phyloP scores from a whole-genome alignment of 257 asterid genomes.

The Ilex aquifolium region DNA sequence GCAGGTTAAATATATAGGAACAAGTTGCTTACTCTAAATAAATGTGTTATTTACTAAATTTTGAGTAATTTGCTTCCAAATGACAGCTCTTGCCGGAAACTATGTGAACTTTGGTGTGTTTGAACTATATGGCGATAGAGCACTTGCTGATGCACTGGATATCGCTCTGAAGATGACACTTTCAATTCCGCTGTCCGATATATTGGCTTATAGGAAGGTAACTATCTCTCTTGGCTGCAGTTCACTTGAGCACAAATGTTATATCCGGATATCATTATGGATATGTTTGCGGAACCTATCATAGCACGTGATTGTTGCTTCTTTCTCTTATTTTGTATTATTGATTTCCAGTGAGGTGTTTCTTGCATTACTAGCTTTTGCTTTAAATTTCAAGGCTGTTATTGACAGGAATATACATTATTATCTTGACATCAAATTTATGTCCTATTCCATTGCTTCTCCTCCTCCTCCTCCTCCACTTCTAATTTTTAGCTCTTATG shows the following conservation, averaged over 20 bases:
- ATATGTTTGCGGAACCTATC: too few species aligned
- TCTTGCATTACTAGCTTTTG: too few species aligned
- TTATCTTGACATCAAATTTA: too few species aligned
- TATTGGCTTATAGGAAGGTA: conserved; percentile 96
- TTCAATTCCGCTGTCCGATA: conserved; percentile 80
- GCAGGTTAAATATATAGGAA: too few species aligned
- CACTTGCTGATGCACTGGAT: conserved; percentile 96
- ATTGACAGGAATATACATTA: too few species aligned
- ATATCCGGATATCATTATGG: too few species aligned
- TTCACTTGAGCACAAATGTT: not conserved
- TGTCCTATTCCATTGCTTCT: too few species aligned
- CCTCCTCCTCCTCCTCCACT: too few species aligned
- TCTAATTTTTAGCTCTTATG: too few species aligned
- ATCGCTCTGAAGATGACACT: conserved; percentile 78
- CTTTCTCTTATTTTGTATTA: not conserved
- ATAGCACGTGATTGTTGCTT: not conserved
- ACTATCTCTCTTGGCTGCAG: conserved; percentile 9
- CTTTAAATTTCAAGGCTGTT: too few species aligned
- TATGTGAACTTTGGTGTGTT: conserved; percentile 97
- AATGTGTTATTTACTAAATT: too few species aligned
- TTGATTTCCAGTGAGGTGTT: not conserved
- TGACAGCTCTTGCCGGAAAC: conserved; percentile 87
- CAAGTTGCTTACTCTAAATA: too few species aligned
- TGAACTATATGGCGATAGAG: conserved; percentile 97
- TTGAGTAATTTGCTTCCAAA: not conserved